Base-by-base conservation (phyloP, 805 yeast genomes). In the Ogataea kodamae region DNA sequence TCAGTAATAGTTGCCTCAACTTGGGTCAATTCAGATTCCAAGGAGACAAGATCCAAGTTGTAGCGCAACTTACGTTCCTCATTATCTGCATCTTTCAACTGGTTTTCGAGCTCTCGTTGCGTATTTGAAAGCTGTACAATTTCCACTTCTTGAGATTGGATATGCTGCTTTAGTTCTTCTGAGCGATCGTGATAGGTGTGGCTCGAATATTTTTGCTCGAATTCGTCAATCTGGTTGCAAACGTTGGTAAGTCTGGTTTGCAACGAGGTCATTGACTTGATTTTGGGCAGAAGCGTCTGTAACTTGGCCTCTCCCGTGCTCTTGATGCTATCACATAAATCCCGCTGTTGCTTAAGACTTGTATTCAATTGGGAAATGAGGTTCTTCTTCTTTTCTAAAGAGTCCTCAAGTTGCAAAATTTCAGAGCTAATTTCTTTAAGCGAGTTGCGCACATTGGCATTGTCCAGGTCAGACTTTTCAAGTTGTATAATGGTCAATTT, bases 41-140 rank as follows among this genome's bases (percentile, higher is more conserved):
- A 55, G 33, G 66, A 65, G 86, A 30, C 57, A 59, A 38, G 71
- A 62, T 41, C 72, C 62, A 34, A 52, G 42, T 31, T 64, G 59
- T 24, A 73, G 45, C 46, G 62, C 39, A 86, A 61, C 37, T 76
- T 76, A 18, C 86, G 72, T 46, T 81, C 78, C 30, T 76, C 73
- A 33, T 70, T 72, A 19, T 70, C 69, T 1, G 83, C 71, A 42
- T 83, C 81, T n/a, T 39, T 41, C 37, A 24, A 43, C 35, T 69
- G 68, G 6, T 72, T 54, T 55, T 81, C 86, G 30, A 81, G 61
- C 42, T 72, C 76, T 76, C 81, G 75, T 47, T 76, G 72, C 17
- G 68, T 59, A 44, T 76, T 38, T 9, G 54, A 59, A 1, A 55
- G 31, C 1, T 44, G 35, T 2, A 54, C 45, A 2, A 66, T 52